A percentile compares a stretch with the other conserved stretches of the same genome.
Conservation (phyloP, 768 basidiomycete genomes). For the Leccinellum rugosiceps region DNA sequence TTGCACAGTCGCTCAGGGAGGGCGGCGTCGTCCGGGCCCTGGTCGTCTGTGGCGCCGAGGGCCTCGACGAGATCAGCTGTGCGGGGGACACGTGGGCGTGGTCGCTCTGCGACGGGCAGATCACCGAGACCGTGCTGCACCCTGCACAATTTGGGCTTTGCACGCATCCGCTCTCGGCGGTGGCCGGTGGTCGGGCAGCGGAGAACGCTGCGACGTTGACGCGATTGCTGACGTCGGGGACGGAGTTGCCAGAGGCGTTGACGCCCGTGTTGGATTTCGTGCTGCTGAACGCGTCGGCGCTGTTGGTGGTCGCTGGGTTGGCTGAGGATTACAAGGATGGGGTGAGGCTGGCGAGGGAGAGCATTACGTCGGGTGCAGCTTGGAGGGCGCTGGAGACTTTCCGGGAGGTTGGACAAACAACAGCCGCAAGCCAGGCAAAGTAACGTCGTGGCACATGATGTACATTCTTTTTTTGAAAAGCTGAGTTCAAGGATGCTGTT, state of each 20-base stretch:
- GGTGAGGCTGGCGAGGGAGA: slow-evolving; percentile 60
- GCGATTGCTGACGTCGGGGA: slow-evolving; percentile 56
- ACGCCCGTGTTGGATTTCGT: slow-evolving; percentile 81
- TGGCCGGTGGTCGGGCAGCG: slow-evolving; percentile 67
- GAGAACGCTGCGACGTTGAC: slow-evolving; percentile 81
- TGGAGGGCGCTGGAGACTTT: slow-evolving; percentile 56
- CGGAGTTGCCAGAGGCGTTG: slow-evolving; percentile 51
- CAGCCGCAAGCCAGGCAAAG: neutral
- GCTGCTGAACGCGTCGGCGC: slow-evolving; percentile 83
- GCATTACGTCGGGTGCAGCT: slow-evolving; percentile 56
- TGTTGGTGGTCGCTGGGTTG: slow-evolving; percentile 81
- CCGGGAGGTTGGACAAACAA: slow-evolving; percentile 36
- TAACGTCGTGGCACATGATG: neutral
- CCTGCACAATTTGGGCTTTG: slow-evolving; percentile 78
- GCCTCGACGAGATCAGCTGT: slow-evolving; percentile 92
- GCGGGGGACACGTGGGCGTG: slow-evolving; percentile 85
- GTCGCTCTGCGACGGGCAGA: slow-evolving; percentile 69
- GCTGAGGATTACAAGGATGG: slow-evolving; percentile 71
- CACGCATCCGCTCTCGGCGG: slow-evolving; percentile 63
- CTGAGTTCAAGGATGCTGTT: too few relatives aligned
- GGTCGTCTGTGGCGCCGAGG: slow-evolving; percentile 91
- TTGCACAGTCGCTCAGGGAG: slow-evolving; percentile 70
- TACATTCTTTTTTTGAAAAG: too few relatives aligned
- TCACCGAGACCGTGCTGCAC: slow-evolving; percentile 59
- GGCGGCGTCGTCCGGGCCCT: slow-evolving; percentile 79